These are phyloP conservation scores for Talaromyces verruculosus DNA, from an alignment of 2,329 filamentous ascomycete genomes.

Conservation along the genomic window DNA sequence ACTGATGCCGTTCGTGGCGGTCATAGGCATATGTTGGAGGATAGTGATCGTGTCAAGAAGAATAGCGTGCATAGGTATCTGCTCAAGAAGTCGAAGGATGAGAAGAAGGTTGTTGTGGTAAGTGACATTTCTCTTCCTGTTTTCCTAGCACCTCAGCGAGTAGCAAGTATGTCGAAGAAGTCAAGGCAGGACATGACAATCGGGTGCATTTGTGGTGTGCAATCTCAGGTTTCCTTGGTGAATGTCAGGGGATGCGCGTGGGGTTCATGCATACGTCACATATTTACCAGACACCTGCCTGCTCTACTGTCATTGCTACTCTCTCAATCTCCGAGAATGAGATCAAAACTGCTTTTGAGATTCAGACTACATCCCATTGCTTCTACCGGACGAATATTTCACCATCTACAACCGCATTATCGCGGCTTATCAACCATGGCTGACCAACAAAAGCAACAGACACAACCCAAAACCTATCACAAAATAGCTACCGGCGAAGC, in stretches of 20 bases:
- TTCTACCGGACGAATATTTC: not conserved
- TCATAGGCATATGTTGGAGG: conserved; percentile 71
- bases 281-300: not conserved
- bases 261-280: conserved; percentile 17
- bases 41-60: conserved; percentile 78
- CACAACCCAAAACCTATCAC: conserved; percentile 65
- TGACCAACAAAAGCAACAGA: conserved; percentile 35
- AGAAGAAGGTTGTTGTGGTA: conserved; percentile 58
- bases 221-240: not conserved
- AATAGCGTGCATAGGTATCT: conserved; percentile 70
- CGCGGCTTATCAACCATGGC: conserved; percentile 40
- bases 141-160: too few species aligned
- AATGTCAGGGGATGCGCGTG: conserved; percentile 3
- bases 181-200: not conserved
- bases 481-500: conserved; percentile 73
- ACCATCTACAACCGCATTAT: not conserved
- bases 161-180: not conserved
- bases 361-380: not conserved
- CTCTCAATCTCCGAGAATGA: not conserved
- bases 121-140: conserved; percentile 30
- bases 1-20: conserved; percentile 67
- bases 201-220: not conserved
- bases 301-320: not conserved
- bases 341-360: not conserved
- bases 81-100: conserved; percentile 64